Evolutionary conservation across 768 basidiomycete species (phyloP).

Genomic region (Amanita inopinata): DNA sequence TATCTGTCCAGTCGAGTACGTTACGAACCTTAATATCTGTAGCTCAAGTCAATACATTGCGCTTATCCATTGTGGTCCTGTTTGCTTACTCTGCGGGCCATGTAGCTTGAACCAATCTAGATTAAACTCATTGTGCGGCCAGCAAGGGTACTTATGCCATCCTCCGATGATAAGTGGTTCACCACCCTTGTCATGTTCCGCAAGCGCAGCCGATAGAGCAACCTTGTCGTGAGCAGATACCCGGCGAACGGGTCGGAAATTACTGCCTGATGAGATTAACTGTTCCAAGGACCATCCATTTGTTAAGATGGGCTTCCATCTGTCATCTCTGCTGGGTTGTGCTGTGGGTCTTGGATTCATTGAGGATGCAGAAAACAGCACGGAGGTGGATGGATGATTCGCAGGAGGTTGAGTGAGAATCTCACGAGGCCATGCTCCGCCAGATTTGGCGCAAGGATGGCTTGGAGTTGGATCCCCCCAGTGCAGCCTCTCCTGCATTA

Average conservation of each 20-base stretch:
- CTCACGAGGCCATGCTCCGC: neutral
- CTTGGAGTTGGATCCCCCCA: slow-evolving; percentile 14
- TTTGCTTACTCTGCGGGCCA: slow-evolving; percentile 19
- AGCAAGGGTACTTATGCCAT: slow-evolving; percentile 42
- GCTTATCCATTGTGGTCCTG: no score
- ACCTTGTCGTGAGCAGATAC: slow-evolving; percentile 19
- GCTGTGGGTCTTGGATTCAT: slow-evolving; percentile 1
- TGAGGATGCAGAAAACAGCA: neutral
- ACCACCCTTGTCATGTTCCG: slow-evolving; percentile 38
- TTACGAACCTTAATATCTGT: slow-evolving; percentile 57
- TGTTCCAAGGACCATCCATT: slow-evolving; percentile 45
- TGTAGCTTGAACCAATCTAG: slow-evolving; percentile 41
- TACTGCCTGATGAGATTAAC: slow-evolving; percentile 22
- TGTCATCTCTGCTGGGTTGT: slow-evolving; percentile 4
- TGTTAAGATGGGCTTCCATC: slow-evolving; percentile 23
- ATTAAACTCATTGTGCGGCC: slow-evolving; percentile 47
- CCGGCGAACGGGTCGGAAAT: slow-evolving; percentile 25
- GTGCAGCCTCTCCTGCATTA: slow-evolving; percentile 12
- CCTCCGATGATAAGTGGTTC: slow-evolving; percentile 56
- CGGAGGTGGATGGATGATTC: neutral
- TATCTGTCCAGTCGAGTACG: slow-evolving; percentile 48
- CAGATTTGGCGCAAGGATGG: slow-evolving; percentile 7
- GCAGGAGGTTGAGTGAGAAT: slow-evolving; percentile 1
- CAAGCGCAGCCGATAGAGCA: slow-evolving; percentile 22
- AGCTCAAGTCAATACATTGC: neutral